A percentile compares a stretch with the other conserved stretches of the same genome.
phyloP scores from a whole-genome alignment of 805 yeast genomes.

The Saccharomycopsis sp. region DNA sequence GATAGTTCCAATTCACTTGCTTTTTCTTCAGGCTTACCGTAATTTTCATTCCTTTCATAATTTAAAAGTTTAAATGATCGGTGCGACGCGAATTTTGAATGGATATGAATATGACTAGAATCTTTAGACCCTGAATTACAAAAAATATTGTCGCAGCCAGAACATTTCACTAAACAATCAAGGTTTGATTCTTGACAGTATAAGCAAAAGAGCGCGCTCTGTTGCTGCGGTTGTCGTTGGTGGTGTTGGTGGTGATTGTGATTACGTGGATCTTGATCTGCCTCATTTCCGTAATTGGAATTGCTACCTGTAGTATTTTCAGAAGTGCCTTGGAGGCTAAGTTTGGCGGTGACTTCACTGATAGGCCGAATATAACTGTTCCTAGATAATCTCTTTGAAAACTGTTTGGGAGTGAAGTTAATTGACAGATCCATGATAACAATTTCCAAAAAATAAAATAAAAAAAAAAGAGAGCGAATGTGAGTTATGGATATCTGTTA shows the following conservation, averaged over 20 bases:
- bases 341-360: background rate
- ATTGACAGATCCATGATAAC: constrained; percentile 2
- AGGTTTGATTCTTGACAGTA: constrained; percentile 18
- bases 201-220: constrained; percentile 4
- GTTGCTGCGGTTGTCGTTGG: background rate
- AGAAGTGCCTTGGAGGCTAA: background rate
- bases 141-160: constrained; percentile 12
- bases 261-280: background rate
- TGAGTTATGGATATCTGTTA: too few relatives aligned
- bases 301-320: background rate
- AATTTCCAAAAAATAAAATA: too few relatives aligned
- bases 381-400: constrained; percentile 20
- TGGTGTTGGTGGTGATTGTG: background rate
- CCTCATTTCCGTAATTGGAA: background rate
- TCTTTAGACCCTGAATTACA: constrained; percentile 20
- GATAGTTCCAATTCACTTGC: background rate
- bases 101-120: constrained; percentile 18
- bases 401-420: constrained; percentile 18
- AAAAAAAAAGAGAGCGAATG: too few relatives aligned
- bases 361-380: constrained; percentile 4
- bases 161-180: constrained; percentile 16
- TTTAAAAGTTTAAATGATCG: constrained; percentile 15
- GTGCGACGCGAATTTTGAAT: constrained; percentile 17
- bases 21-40: background rate
- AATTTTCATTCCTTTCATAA: constrained; percentile 10